A percentile compares a stretch with the other conserved stretches of the same genome.
These are phyloP conservation scores for Phlyctochytrium arcticum DNA, from an alignment of 192 early-diverging fungal species.

Conservation along the genomic window DNA sequence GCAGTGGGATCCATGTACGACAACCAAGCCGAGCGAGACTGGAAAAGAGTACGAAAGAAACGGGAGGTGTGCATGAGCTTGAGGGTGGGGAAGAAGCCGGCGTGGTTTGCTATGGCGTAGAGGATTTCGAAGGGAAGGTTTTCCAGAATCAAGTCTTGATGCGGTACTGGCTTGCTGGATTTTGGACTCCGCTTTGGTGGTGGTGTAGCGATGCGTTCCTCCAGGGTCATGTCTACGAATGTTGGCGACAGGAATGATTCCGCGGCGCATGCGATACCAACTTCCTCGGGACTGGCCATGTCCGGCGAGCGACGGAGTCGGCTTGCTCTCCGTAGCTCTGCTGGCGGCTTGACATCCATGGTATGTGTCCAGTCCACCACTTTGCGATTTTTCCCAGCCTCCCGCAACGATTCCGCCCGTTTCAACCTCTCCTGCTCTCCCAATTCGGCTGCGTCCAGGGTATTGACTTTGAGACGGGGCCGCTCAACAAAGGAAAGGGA, in stretches of 20 bases:
- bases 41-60: slow-evolving; percentile 23
- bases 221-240: neutral
- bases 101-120: slow-evolving; percentile 29
- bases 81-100: slow-evolving; percentile 36
- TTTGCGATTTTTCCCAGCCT: neutral
- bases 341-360: neutral
- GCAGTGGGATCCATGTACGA: slow-evolving; percentile 9
- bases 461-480: neutral
- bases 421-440: neutral
- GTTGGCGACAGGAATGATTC: neutral
- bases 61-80: slow-evolving; percentile 22
- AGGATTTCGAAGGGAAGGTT: slow-evolving; percentile 39
- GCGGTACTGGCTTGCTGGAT: neutral
- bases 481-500: neutral
- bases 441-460: neutral
- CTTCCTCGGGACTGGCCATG: too few species aligned
- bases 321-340: too few species aligned
- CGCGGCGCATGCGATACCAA: neutral
- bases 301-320: neutral
- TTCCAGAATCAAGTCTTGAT: neutral
- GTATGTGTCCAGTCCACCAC: neutral
- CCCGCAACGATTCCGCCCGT: neutral
- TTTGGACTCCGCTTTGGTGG: neutral
- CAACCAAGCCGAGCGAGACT: slow-evolving; percentile 24
- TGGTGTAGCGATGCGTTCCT: neutral